Percentiles rank a stretch among this genome's conserved stretches.
These are phyloP conservation scores for Viola odorata DNA, from an alignment of 345 rosid genomes.

Conservation along the genomic window DNA sequence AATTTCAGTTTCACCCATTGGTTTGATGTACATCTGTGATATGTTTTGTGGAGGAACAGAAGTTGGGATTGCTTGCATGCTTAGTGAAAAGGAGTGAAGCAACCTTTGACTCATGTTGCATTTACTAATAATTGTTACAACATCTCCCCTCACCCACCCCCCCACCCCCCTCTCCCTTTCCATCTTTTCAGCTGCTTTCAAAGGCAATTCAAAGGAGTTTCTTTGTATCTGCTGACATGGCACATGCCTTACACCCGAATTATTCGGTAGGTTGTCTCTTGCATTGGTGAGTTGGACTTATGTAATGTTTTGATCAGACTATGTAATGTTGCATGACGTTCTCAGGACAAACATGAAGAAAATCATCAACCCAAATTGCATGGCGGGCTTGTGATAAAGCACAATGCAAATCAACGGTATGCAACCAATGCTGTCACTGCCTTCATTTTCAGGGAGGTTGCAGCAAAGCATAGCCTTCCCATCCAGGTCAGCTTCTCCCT, in stretches of 20 bases:
- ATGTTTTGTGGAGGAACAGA: not conserved
- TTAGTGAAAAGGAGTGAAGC: not conserved
- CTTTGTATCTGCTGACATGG: constrained; percentile 97
- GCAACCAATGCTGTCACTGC: constrained; percentile 92
- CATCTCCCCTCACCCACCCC: no score
- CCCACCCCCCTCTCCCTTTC: no score
- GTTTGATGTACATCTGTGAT: not conserved
- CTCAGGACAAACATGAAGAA: constrained; percentile 93
- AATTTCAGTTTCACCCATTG: not conserved
- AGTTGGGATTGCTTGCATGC: not conserved
- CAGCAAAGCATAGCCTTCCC: constrained; percentile 62
- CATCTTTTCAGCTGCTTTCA: constrained; percentile 54
- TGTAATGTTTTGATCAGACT: constrained; percentile 8
- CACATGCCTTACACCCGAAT: constrained; percentile 96
- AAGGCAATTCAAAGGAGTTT: constrained; percentile 87
- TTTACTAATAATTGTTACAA: constrained; percentile 1
- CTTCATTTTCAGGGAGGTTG: constrained; percentile 81
- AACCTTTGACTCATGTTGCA: not conserved
- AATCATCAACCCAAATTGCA: constrained; percentile 96
- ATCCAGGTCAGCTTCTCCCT: constrained; percentile 47
- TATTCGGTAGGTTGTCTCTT: constrained; percentile 44
- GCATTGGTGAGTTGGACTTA: not conserved
- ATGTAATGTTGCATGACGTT: constrained; percentile 13
- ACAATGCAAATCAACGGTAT: constrained; percentile 93
- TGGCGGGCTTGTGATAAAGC: constrained; percentile 96